Percentiles rank a stretch among this genome's conserved stretches.
phyloP scores from a whole-genome alignment of 2,329 filamentous ascomycete genomes.

The Kalmusia sp. region DNA sequence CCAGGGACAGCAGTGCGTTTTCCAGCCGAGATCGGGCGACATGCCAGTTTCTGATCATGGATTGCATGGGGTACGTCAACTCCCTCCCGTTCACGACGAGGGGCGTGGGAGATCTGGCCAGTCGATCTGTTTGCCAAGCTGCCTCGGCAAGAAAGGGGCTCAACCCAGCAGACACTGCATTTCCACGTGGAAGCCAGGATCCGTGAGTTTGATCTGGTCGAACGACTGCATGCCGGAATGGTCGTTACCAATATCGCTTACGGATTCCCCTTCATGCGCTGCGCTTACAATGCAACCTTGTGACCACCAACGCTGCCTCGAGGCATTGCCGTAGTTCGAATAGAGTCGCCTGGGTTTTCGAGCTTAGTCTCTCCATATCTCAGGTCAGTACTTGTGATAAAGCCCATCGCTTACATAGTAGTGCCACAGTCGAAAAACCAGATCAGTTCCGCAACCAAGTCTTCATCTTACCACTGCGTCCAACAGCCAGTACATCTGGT shows the following conservation, averaged over 20 bases:
- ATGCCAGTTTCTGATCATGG: not conserved
- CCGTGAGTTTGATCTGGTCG: not conserved
- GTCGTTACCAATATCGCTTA: not conserved
- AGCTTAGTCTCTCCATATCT: too few species aligned
- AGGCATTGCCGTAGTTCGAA: not conserved
- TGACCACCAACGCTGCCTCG: not conserved
- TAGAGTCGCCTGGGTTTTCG: too few species aligned
- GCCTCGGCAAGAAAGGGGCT: not conserved
- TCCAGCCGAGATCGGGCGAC: not conserved
- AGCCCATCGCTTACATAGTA: too few species aligned
- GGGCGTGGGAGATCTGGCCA: constrained; percentile 2
- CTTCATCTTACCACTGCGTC: too few species aligned
- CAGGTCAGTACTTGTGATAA: too few species aligned
- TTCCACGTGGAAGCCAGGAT: constrained; percentile 5
- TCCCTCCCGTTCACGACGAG: not conserved
- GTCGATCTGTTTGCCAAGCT: not conserved
- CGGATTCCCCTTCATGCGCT: not conserved
- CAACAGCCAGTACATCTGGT: too few species aligned
- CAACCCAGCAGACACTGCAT: not conserved
- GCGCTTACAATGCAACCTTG: not conserved
- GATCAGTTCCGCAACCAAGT: too few species aligned
- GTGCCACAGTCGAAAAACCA: too few species aligned
- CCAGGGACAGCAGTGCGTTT: not conserved
- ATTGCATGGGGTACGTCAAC: not conserved
- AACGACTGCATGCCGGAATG: not conserved